Percentiles rank a stretch among this genome's conserved stretches.
phyloP scores from a whole-genome alignment of 1,284 basidiomycete genomes.

The Clitocybe nebularis region DNA sequence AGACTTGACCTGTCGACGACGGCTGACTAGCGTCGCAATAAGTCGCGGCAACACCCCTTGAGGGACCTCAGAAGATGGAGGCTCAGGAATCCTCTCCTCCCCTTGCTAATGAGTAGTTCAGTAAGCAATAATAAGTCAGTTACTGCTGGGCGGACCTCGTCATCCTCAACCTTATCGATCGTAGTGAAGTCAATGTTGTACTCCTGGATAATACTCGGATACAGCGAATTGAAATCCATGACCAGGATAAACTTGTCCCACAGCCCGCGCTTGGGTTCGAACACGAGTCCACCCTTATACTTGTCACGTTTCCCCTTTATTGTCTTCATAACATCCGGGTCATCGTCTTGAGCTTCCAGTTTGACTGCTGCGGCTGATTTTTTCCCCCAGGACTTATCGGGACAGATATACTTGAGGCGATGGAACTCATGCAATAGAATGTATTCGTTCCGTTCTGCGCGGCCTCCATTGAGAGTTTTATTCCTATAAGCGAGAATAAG shows the following conservation, averaged over 20 bases:
- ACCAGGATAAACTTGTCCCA: constrained; percentile 98
- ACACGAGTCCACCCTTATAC: constrained; percentile 98
- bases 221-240: constrained; percentile 99
- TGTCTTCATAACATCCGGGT: constrained; percentile 49
- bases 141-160: constrained; percentile 43
- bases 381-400: constrained; percentile 89
- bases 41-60: constrained; percentile 94
- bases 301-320: constrained; percentile 84
- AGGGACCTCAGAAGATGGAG: constrained; percentile 67
- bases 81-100: constrained; percentile 87
- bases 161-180: constrained; percentile 68
- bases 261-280: constrained; percentile 93
- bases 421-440: constrained; percentile 99
- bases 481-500: constrained; percentile 60
- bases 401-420: constrained; percentile 92
- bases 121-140: constrained; percentile 3
- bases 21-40: constrained; percentile 90
- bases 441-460: constrained; percentile 98
- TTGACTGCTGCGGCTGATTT: constrained; percentile 57
- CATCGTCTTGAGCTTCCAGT: constrained; percentile 63
- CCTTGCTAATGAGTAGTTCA: constrained; percentile 47
- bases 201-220: constrained; percentile 99
- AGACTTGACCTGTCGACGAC: constrained; percentile 88
- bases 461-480: constrained; percentile 91
- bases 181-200: constrained; percentile 99